Percentiles rank a stretch among this genome's conserved stretches.
Conservation (phyloP, 73 alveolate species). For the Uronychia binucleata region DNA sequence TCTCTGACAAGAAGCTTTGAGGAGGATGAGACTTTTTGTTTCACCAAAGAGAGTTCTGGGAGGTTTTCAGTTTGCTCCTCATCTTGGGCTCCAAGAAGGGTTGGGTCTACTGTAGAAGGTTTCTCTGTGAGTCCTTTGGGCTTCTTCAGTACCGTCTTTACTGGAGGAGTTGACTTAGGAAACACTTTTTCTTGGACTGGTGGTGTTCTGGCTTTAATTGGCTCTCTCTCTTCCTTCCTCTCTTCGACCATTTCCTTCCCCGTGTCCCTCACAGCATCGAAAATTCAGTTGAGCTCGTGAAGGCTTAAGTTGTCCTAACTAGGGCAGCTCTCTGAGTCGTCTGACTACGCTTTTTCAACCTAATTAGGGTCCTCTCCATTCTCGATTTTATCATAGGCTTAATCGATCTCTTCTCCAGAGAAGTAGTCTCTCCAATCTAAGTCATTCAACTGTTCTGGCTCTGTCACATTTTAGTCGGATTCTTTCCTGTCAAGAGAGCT, state of each 20-base stretch:
- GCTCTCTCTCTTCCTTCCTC: background rate
- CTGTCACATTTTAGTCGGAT: too few relatives aligned
- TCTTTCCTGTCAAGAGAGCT: too few relatives aligned
- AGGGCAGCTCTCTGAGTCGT: background rate
- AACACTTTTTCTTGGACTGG: background rate
- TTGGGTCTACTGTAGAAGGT: background rate
- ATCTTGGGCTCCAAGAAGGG: background rate
- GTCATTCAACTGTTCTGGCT: too few relatives aligned
- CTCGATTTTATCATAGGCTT: background rate
- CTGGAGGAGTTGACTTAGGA: background rate
- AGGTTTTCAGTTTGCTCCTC: background rate
- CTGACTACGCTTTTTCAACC: background rate
- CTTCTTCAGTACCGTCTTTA: background rate
- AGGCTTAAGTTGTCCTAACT: background rate
- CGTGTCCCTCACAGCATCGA: background rate
- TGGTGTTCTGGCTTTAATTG: background rate
- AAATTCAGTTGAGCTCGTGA: background rate
- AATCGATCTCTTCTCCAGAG: constrained; percentile 30
- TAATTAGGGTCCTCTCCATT: constrained; percentile 4
- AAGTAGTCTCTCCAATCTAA: constrained; percentile 46
- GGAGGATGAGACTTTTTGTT: background rate
- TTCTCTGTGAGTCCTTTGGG: constrained; percentile 1
- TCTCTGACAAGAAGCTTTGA: background rate
- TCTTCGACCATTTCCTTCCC: background rate
- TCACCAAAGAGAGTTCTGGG: background rate